Base-by-base conservation (phyloP, 805 yeast species). In the Candida sanyiensis region DNA sequence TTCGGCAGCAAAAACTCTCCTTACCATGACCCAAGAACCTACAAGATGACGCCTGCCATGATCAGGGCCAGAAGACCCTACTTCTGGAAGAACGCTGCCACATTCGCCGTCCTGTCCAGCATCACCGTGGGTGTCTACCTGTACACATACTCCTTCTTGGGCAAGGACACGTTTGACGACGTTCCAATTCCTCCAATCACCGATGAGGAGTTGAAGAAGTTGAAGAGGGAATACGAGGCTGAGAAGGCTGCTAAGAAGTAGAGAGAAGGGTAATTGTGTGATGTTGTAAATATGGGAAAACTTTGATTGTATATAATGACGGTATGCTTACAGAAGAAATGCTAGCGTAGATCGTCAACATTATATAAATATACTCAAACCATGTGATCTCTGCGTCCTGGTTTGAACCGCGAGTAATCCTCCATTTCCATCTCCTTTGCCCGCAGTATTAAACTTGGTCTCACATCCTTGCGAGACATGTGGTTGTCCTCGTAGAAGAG, bases 131-230 rank as follows among this genome's bases (percentile, higher is more conserved):
- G 84, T 31, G 81, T 87, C 20, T 89, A 70, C 53, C 31, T 61
- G 50, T 67, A 77, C 63, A 81, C 95, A 0, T 80, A 76, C 70
- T 64, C 73, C 48, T 72, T 75, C 54, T 66, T 84, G 51, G 77
- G 75, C 48, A 69, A 69, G 54, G 96, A 88, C 56, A 95, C 90
- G 47, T 87, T 90, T 58, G 77, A 72, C 33, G 96, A 89, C 58
- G 86, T 90, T 50, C 97, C 97, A 28, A 79, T 90, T 49, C 98
- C 98, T 34, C 97, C 97, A 15, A 71, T 90, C 43, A 72, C 81
- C 28, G 93, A 83, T 44, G 79, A 72, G 38, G 93, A 87, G 57
- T 69, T 90, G 55, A 75, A 73, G 36, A 69, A 75, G 59, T 72
- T 89, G 65, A 79, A 74, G 61, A 69, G 72, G 55, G 95, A 86